Percentiles rank a stretch among this genome's conserved stretches.
These are phyloP conservation scores for Botryotinia narcissicola DNA, from an alignment of 2,329 filamentous ascomycete species.

Conservation along the genomic window DNA sequence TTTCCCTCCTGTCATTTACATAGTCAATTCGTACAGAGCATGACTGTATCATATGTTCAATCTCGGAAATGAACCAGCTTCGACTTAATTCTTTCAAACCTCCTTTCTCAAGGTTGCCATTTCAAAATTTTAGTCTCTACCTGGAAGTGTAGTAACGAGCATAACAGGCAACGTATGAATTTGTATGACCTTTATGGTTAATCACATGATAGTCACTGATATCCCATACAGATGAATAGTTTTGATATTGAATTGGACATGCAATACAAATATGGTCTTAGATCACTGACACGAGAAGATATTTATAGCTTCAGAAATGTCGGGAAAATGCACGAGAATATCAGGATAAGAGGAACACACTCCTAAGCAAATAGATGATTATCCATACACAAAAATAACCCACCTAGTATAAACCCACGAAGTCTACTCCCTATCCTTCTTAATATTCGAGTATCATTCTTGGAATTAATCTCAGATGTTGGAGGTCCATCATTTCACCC, in stretches of 20 bases:
- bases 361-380: background rate
- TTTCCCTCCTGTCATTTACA: too few species aligned
- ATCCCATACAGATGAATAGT: background rate
- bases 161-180: fast-evolving
- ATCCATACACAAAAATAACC: background rate
- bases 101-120: background rate
- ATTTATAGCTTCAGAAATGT: fast-evolving
- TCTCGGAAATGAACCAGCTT: background rate
- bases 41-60: background rate
- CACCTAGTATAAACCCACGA: background rate
- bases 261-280: background rate
- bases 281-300: background rate
- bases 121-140: background rate
- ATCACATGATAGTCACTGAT: background rate
- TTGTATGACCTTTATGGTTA: background rate
- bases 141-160: too few species aligned
- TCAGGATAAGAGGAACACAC: background rate
- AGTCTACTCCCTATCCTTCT: background rate
- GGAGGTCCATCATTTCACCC: too few species aligned
- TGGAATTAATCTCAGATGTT: fast-evolving
- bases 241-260: background rate
- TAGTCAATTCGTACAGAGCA: background rate
- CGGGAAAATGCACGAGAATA: too few species aligned
- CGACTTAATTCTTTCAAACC: fast-evolving
- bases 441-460: background rate